Percentiles rank a stretch among this genome's conserved stretches.
phyloP scores from a whole-genome alignment of 257 asterid species.

The Anisodus tanguticus region DNA sequence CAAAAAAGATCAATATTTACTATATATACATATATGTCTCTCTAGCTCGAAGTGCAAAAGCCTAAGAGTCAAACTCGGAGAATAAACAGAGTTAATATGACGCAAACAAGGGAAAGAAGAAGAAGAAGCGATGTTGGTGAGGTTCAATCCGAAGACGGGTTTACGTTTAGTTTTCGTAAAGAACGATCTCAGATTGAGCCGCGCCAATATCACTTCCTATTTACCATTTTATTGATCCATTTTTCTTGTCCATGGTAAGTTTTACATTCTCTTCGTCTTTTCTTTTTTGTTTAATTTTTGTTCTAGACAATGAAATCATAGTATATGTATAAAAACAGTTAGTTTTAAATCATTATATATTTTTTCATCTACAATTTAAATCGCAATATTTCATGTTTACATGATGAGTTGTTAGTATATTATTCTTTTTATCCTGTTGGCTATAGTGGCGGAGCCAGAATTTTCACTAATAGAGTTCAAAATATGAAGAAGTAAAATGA shows the following conservation, averaged over 20 bases:
- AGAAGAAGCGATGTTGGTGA: constrained; percentile 81
- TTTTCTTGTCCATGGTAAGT: not conserved
- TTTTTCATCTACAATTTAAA: no score
- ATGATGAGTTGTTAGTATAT: no score
- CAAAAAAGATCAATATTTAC: no score
- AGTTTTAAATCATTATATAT: not conserved
- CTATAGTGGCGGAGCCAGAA: no score
- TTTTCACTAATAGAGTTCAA: no score
- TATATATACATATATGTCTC: no score
- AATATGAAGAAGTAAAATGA: no score
- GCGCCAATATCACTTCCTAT: constrained; percentile 86
- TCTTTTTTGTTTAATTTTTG: not conserved
- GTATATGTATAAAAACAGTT: not conserved
- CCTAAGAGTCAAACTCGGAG: no score
- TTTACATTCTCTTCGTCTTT: not conserved
- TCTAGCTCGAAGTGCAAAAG: no score
- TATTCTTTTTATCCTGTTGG: no score
- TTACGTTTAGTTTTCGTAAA: constrained; percentile 52
- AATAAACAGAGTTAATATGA: no score
- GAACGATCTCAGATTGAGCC: constrained; percentile 88
- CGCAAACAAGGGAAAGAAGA: not conserved
- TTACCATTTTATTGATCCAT: not conserved
- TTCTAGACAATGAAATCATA: not conserved
- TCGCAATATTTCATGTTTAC: no score
- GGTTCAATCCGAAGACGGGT: constrained; percentile 92